Percentiles rank a stretch among this genome's conserved stretches.
Conservation (phyloP, 495 filamentous ascomycete genomes). For the Neurospora hispaniola region DNA sequence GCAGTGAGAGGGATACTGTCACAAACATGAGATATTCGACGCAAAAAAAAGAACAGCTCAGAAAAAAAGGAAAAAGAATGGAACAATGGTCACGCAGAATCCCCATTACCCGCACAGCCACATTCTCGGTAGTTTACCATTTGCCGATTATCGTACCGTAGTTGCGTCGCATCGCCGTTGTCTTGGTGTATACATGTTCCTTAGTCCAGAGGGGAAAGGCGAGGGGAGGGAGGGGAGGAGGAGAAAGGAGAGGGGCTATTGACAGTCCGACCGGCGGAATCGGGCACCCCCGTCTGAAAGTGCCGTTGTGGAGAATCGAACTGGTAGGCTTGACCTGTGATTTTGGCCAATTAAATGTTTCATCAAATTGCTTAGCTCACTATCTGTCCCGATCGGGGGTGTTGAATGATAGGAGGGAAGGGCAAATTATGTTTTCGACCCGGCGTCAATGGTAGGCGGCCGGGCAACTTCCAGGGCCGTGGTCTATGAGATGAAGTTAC, state of each 20-base stretch:
- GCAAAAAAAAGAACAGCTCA: neutral
- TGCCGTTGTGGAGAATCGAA: neutral
- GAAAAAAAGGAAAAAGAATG: neutral
- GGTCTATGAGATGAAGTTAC: neutral
- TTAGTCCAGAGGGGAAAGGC: too few species aligned
- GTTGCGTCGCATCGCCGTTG: too few species aligned
- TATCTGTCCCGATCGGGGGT: neutral
- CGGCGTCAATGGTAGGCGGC: neutral
- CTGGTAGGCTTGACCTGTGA: neutral
- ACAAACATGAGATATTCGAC: too few species aligned
- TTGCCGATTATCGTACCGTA: too few species aligned
- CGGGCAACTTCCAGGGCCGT: neutral
- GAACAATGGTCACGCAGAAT: neutral
- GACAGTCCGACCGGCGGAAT: neutral
- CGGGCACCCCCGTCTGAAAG: neutral
- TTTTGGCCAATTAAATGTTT: neutral
- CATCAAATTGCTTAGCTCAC: neutral
- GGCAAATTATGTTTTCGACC: neutral
- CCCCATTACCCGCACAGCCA: neutral
- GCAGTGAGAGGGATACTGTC: too few species aligned
- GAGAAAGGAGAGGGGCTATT: neutral
- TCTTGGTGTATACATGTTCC: too few species aligned
- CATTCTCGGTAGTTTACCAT: too few species aligned
- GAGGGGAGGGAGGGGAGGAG: neutral
- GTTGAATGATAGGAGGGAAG: neutral